phyloP scores from a whole-genome alignment of 805 yeast genomes.

The Cyberlindnera mississippiensis region DNA sequence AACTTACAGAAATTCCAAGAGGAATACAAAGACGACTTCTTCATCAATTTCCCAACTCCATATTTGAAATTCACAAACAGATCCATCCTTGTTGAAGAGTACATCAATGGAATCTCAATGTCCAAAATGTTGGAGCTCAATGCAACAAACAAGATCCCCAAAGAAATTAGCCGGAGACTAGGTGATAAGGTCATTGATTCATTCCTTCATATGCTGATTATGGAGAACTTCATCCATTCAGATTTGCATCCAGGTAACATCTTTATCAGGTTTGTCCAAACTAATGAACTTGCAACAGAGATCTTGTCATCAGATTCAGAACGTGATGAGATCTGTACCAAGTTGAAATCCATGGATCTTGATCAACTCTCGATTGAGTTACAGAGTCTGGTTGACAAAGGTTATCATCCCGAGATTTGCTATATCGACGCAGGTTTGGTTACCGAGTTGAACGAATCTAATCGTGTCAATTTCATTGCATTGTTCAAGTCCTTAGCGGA shows the following conservation, averaged over 20 bases:
- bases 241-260: conserved; percentile 98
- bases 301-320: conserved; percentile 21
- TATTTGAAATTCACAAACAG: conserved; percentile 60
- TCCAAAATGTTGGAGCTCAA: conserved; percentile 50
- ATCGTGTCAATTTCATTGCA: conserved; percentile 83
- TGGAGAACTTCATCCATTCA: conserved; percentile 93
- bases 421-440: conserved; percentile 92
- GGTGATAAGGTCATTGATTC: conserved; percentile 87
- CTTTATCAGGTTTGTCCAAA: conserved; percentile 64
- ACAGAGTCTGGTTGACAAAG: conserved; percentile 42
- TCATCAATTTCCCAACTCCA: conserved; percentile 79
- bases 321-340: conserved; percentile 23
- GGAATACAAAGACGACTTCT: conserved; percentile 55
- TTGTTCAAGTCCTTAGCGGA: conserved; percentile 83
- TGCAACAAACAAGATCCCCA: conserved; percentile 35
- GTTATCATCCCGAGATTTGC: conserved; percentile 81
- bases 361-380: conserved; percentile 47
- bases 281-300: conserved; percentile 30
- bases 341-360: conserved; percentile 19
- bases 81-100: conserved; percentile 80
- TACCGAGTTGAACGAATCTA: conserved; percentile 75
- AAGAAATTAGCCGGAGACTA: conserved; percentile 57
- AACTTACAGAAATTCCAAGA: conserved; percentile 69
- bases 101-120: conserved; percentile 80
- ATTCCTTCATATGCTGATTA: conserved; percentile 84